Base-by-base conservation (phyloP, 768 basidiomycete species). In the Lentinus tigrinus region DNA sequence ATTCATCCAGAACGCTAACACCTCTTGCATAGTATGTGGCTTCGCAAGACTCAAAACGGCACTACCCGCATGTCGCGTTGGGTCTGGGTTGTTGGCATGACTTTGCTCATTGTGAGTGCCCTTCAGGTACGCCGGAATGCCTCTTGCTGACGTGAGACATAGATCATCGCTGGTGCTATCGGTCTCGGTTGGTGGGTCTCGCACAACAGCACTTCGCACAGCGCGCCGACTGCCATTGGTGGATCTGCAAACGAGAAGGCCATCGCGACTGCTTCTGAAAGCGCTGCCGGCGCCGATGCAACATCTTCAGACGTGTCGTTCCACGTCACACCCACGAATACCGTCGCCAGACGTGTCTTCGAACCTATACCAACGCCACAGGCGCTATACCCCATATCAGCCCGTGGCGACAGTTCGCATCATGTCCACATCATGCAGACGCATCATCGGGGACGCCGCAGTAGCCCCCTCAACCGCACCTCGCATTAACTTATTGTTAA, bases 11-110 rank as follows among this genome's bases (percentile, higher is more conserved):
- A n/a, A n/a, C n/a, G n/a, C n/a, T n/a, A n/a, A n/a, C n/a, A n/a
- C n/a, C n/a, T n/a, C n/a, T n/a, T n/a, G n/a, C n/a, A n/a, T 56
- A 89, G 87, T 61, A 72, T 79, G 7, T 93, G 91, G 91, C 76
- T 93, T 37, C 72, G 69, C 48, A 84, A 91, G 70, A 89, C 85
- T 0, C 81, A 82, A 62, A 74, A 61, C 55, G 82, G 85, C 23
- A 68, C 73, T 0, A 77, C 71, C n/a, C 76, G 80, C 26, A 66
- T 87, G 57, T 82, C 81, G 4, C 78, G 84, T 36, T 89, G 83
- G 85, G 82, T 92, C 3, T 91, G 87, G 85, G 57, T 90, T 49
- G 64, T 84, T 38, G 88, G 83, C n/a, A 60, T 91, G 16, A 2
- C 83, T 27, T 65, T 92, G 38, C 63, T 91, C 53, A 50, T 84